Percentiles rank a stretch among this genome's conserved stretches.
phyloP scores from a whole-genome alignment of 176 grass and related monocot species.

The Panicum miliaceum region DNA sequence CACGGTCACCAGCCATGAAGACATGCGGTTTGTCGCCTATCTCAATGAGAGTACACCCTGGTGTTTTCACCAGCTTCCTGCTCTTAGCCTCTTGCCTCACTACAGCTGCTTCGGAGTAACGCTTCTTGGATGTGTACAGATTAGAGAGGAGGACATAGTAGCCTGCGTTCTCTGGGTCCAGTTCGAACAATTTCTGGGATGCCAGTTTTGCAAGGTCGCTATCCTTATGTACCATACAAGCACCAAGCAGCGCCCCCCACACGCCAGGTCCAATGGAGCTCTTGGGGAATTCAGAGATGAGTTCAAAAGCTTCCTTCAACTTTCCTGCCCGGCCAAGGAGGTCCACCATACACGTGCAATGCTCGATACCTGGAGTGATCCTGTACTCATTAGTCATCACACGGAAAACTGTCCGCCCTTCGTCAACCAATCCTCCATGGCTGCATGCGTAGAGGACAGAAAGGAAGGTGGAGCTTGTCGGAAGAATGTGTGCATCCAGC shows the following conservation, averaged over 20 bases:
- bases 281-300: slow-evolving; percentile 75
- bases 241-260: slow-evolving; percentile 87
- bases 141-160: slow-evolving; percentile 82
- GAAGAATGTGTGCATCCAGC: slow-evolving; percentile 51
- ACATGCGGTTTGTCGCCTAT: slow-evolving; percentile 54
- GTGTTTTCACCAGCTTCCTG: slow-evolving; percentile 71
- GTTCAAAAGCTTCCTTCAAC: slow-evolving; percentile 65
- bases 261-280: slow-evolving; percentile 55
- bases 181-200: slow-evolving; percentile 60
- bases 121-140: slow-evolving; percentile 75
- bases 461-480: slow-evolving; percentile 76
- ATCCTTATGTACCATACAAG: slow-evolving; percentile 74
- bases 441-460: slow-evolving; percentile 77
- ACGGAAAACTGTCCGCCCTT: slow-evolving; percentile 61
- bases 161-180: slow-evolving; percentile 56
- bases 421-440: slow-evolving; percentile 74
- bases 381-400: slow-evolving; percentile 55
- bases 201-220: slow-evolving; percentile 74
- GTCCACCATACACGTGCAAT: slow-evolving; percentile 93
- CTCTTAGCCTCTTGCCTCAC: slow-evolving; percentile 67
- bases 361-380: slow-evolving; percentile 59
- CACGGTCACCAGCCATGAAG: slow-evolving; percentile 61
- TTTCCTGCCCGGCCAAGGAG: slow-evolving; percentile 76
- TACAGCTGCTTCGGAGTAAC: slow-evolving; percentile 70
- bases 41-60: slow-evolving; percentile 73